Base-by-base conservation (phyloP, 2,329 filamentous ascomycete species). In the Verticillium longisporum region DNA sequence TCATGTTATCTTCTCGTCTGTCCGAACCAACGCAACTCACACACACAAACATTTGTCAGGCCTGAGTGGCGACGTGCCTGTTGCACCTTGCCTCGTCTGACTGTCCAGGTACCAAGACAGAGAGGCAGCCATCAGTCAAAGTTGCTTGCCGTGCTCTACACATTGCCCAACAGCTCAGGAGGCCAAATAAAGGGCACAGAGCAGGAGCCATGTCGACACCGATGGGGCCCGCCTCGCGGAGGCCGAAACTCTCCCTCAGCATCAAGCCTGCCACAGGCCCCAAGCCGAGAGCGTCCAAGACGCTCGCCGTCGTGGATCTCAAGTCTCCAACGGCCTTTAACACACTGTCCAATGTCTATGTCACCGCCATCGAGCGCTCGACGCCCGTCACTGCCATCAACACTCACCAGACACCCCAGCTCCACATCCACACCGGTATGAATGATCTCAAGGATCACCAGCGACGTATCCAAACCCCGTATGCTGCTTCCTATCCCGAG, bases 331-430 rank as follows among this genome's bases (percentile, higher is more conserved):
- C 86, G 1, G 77, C 84, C 26, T 87, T 87, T 74, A 88, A 88
- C 72, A 88, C 86, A 2, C 78, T 88, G 45, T 86, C 85, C 60
- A 88, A 88, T 72, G 82, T 85, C 63, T 88, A 88, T 68, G 81
- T 83, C 32, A 83, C 82, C 3, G 83, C 85, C 63, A 86, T 88
- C 59, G 84, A 86, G 71, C 81, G 83, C 63, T 80, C 82, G 33
- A 81, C 83, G 1, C 80, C 83, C 2, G 67, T 75, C 38, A 81
- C 79, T 2, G 78, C 81, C 59, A 82, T 83, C 70, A 78, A 79
- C 64, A 77, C 77, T 2, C 68, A 72, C 41, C 73, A 68, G 45
- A 72, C 74, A 21, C 66, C 72, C 32, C 73, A 76, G 60, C 77
- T 75, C 0, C 70, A 74, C 50, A 50, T 50, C n/a, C 41, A 50